Conservation (phyloP, 2,329 filamentous ascomycete species). For the Verticillium albo-atrum region DNA sequence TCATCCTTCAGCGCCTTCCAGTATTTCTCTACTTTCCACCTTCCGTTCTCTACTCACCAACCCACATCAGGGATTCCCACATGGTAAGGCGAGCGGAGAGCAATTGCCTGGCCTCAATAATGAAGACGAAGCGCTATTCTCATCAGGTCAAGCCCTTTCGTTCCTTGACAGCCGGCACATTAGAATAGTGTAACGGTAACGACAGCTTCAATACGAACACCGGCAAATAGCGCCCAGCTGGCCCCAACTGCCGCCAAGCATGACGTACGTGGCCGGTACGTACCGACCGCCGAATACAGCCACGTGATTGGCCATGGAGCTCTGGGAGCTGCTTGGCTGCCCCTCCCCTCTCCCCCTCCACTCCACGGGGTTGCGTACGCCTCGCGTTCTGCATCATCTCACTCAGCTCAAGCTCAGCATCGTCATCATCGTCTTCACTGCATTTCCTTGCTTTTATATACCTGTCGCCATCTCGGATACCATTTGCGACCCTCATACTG, state of each 20-base stretch:
- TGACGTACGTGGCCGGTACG: slow-evolving; percentile 2
- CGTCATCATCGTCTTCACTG: background rate
- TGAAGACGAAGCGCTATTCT: too few relatives aligned
- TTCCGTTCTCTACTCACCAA: too few relatives aligned
- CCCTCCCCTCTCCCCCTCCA: slow-evolving; percentile 1
- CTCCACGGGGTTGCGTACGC: background rate
- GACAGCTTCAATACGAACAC: too few relatives aligned
- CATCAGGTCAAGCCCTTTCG: too few relatives aligned
- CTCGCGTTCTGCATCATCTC: background rate
- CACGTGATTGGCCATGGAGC: background rate
- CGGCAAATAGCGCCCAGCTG: background rate
- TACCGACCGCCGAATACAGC: background rate
- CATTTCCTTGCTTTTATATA: background rate
- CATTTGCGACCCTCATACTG: background rate
- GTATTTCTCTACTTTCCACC: too few relatives aligned
- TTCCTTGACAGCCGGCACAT: too few relatives aligned
- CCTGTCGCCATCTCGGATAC: too few relatives aligned
- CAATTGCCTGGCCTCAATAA: too few relatives aligned
- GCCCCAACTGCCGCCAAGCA: slow-evolving; percentile 1
- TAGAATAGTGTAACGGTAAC: too few relatives aligned
- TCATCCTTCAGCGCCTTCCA: too few relatives aligned
- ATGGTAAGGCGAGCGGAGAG: too few relatives aligned
- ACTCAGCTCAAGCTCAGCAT: background rate
- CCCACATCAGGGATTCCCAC: too few relatives aligned
- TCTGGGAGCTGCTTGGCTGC: background rate